Conservation (phyloP, 2,329 filamentous ascomycete genomes). For the Pyrenochaeta sp. region DNA sequence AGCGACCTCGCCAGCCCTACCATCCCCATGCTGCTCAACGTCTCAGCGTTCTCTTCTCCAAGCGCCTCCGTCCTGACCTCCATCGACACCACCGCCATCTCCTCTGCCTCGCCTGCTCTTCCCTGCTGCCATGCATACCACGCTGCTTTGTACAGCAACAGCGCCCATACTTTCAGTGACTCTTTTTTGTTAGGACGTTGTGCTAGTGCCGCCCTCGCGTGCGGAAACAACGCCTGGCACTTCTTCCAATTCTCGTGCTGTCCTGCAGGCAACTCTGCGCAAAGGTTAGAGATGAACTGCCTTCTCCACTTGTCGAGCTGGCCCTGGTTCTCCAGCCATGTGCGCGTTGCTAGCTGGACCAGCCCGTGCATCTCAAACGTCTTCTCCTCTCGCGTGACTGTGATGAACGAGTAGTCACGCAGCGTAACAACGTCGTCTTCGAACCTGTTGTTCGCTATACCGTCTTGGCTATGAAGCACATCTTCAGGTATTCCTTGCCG, state of each 20-base stretch:
- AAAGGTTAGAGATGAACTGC: conserved; percentile 2
- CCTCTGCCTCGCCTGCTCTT: conserved; percentile 9
- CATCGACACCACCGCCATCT: conserved; percentile 6
- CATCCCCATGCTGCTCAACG: conserved; percentile 7
- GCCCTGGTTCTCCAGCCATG: conserved; percentile 17
- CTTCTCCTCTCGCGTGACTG: conserved; percentile 19
- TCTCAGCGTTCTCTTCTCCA: conserved; percentile 1
- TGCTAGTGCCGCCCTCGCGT: conserved; percentile 24
- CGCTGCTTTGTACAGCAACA: conserved; percentile 10
- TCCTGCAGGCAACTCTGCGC: conserved; percentile 33
- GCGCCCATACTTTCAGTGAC: conserved; percentile 7
- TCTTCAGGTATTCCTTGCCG: conserved; percentile 21
- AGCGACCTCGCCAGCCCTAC: too few relatives aligned
- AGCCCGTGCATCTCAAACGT: conserved; percentile 54
- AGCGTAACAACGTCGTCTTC: conserved; percentile 45
- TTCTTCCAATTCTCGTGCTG: conserved; percentile 42
- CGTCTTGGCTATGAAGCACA: conserved; percentile 1
- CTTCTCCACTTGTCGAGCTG: conserved; percentile 37
- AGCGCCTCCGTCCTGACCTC: conserved; percentile 6
- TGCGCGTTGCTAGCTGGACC: conserved; percentile 46
- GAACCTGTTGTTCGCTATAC: conserved; percentile 13
- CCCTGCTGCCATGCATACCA: conserved; percentile 16
- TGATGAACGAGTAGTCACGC: conserved; percentile 49
- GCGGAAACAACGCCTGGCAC: conserved; percentile 42
- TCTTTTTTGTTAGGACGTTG: conserved; percentile 4